These are phyloP conservation scores for Inga leiocalycina DNA, from an alignment of 306 rosid genomes.

Conservation along the genomic window DNA sequence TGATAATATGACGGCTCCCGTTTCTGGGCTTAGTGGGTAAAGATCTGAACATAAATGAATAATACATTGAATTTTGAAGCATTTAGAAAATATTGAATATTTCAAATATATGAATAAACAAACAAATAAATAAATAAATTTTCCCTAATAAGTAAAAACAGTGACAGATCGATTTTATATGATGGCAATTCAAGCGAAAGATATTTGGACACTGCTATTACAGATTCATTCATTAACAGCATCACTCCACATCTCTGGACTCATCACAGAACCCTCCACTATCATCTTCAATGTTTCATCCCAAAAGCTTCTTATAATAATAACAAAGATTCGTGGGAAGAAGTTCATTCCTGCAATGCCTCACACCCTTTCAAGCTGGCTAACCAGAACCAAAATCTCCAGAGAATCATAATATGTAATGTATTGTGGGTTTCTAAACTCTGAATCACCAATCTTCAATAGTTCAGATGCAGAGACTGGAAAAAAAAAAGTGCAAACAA, in stretches of 20 bases:
- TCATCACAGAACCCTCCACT: neutral
- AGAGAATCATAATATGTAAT: neutral
- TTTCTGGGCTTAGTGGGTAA: too few species aligned
- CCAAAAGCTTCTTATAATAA: too few species aligned
- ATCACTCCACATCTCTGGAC: neutral
- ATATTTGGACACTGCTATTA: neutral
- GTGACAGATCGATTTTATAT: neutral
- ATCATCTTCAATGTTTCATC: neutral
- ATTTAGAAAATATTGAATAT: neutral
- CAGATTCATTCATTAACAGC: neutral
- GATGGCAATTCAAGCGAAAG: neutral
- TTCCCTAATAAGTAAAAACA: too few species aligned
- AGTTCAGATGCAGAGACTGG: neutral
- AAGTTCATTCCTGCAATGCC: neutral
- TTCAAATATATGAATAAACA: neutral
- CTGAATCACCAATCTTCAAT: neutral
- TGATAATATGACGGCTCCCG: too few species aligned
- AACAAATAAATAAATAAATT: too few species aligned
- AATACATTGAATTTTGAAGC: neutral
- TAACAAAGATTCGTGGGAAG: too few species aligned
- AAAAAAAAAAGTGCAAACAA: neutral
- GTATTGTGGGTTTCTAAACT: neutral
- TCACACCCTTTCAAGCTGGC: neutral
- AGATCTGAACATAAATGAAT: too few species aligned
- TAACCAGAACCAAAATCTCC: neutral